phyloP scores from a whole-genome alignment of 768 basidiomycete species.

The Serendipita sp. region DNA sequence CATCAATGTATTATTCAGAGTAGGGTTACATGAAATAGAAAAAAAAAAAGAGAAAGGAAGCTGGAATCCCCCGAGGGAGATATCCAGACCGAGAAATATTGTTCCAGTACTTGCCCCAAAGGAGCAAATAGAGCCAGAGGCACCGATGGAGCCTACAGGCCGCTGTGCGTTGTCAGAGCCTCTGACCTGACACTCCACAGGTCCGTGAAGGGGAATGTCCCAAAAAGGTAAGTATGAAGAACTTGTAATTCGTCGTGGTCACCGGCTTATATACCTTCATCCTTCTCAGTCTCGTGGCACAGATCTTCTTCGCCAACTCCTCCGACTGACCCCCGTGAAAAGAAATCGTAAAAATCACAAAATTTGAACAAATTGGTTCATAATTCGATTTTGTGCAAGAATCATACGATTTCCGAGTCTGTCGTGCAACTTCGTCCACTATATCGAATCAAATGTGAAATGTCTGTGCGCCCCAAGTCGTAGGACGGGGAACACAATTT shows the following conservation, averaged over 20 bases:
- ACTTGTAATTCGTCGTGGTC: background rate
- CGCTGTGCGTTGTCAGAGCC: background rate
- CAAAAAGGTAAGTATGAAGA: background rate
- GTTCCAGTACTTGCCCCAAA: background rate
- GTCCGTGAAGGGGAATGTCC: background rate
- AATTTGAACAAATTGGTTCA: too few species aligned
- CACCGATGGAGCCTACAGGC: background rate
- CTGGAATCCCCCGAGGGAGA: slow-evolving; percentile 1
- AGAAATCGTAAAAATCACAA: too few species aligned
- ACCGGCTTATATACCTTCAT: too few species aligned
- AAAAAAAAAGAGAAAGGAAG: background rate
- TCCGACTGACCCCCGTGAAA: too few species aligned
- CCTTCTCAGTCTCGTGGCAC: too few species aligned
- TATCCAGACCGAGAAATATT: slow-evolving; percentile 1
- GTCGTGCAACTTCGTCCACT: too few species aligned
- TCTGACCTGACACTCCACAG: background rate
- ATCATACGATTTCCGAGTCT: too few species aligned
- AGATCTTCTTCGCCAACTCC: too few species aligned
- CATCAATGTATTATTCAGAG: background rate
- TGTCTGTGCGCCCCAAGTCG: too few species aligned
- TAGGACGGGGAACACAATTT: too few species aligned
- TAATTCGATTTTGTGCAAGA: too few species aligned
- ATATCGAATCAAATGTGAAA: too few species aligned
- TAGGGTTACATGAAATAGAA: background rate
- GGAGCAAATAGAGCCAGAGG: background rate